Evolutionary conservation across 768 basidiomycete genomes (phyloP).

Genomic region (Collybia sordida): DNA sequence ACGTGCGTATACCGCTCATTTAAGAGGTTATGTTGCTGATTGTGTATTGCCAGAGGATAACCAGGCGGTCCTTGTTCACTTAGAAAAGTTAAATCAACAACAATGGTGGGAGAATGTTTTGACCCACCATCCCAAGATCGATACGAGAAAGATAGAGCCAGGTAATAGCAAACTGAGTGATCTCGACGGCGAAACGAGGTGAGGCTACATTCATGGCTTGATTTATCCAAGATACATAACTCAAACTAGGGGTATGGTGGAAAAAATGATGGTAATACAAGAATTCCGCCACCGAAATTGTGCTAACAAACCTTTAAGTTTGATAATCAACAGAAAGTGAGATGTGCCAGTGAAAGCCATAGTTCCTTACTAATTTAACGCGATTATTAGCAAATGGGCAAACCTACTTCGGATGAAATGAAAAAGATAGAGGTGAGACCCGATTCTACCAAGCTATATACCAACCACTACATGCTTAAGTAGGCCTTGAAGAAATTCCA

Average conservation of each 20-base stretch:
- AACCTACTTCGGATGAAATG: conserved; percentile 91
- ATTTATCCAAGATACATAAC: no score
- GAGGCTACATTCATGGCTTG: conserved; percentile 7
- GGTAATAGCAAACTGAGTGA: conserved; percentile 95
- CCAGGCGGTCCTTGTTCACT: conserved; percentile 66
- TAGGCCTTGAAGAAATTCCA: conserved; percentile 90
- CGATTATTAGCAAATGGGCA: conserved; percentile 79
- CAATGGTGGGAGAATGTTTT: conserved; percentile 99
- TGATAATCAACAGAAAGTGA: conserved; percentile 76
- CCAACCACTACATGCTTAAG: conserved; percentile 3
- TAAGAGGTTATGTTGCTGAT: not conserved
- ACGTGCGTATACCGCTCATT: conserved; percentile 48
- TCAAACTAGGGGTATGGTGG: conserved; percentile 82
- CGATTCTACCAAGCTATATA: no score
- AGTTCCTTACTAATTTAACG: conserved; percentile 1
- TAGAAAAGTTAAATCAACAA: conserved; percentile 85
- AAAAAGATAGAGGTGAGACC: conserved; percentile 83
- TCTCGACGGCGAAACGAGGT: conserved; percentile 94
- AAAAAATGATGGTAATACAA: conserved; percentile 97
- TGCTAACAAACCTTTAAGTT: conserved; percentile 41
- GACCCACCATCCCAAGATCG: conserved; percentile 93
- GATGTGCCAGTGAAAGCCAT: not conserved
- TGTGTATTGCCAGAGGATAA: conserved; percentile 64
- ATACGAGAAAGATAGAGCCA: conserved; percentile 94
- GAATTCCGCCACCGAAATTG: not conserved